Base-by-base conservation (phyloP, 176 grass and related monocot species). In the Hyparrhenia diplandra region DNA sequence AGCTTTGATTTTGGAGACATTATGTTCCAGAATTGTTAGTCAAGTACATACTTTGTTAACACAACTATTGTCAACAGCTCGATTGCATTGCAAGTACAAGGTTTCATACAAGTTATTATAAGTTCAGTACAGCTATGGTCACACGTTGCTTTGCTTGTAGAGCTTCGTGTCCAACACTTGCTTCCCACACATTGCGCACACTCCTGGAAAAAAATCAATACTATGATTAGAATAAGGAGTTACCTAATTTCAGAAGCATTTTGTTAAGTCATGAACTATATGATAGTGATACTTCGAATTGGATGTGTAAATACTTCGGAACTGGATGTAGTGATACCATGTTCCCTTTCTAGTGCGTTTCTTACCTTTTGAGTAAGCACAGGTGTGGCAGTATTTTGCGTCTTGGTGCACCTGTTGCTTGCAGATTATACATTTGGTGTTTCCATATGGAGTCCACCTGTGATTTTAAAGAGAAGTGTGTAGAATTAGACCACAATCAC, bases 391-490 rank as follows among this genome's bases (percentile, higher is more conserved):
- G 71, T 99, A 99, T 61, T 95, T 99, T 27, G 87, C 96, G 2
- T 99, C 96, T 80, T 99, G 96, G 67, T 99, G 96, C 11, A 99
- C 96, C 82, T 99, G 92, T 28, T 99, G 96, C 84, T 99, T 99
- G 80, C 96, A 99, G 45, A 99, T 95, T 41, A 88, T 75, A 54
- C 92, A 99, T 81, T 99, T 95, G 16, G 90, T 93, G 59, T 83
- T 95, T 72, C 96, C 96, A 51, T 99, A 99, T 25, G 96, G 96
- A 58, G 92, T 91, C 92, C 92, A 99, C 76, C 96, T 97, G 79
- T 59, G 71, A 88, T 79, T 74, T 79, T 74, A 57, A 87, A 40
- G 21, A 63, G 55, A 35, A 27, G 31, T 69, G 4, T 18, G 63
- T 6, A 67, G 8, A 80, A 20, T 76, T 66, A 89, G 17, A 80